A percentile compares a stretch with the other conserved stretches of the same genome.
These are phyloP conservation scores for Puccinellia tenuiflora DNA, from an alignment of 176 grass and related monocot genomes.

Conservation along the genomic window DNA sequence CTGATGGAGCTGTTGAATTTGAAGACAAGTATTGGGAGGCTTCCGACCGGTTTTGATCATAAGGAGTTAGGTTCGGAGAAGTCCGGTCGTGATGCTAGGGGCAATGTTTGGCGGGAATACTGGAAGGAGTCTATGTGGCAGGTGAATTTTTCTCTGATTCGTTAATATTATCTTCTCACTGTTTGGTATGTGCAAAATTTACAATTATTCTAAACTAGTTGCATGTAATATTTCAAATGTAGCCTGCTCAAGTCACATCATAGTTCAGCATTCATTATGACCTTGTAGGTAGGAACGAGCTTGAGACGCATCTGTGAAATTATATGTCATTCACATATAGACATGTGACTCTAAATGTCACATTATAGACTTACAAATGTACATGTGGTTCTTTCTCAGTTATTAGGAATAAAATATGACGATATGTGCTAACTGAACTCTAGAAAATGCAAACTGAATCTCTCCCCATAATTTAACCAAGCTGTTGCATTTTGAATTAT, in stretches of 20 bases:
- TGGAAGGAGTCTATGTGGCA: slow-evolving; percentile 97
- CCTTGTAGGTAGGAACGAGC: neutral
- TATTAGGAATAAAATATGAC: neutral
- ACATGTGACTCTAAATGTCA: neutral
- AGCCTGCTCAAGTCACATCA: neutral
- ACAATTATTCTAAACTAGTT: neutral
- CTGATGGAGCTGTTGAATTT: slow-evolving; percentile 83
- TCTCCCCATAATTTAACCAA: neutral
- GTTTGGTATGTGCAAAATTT: neutral
- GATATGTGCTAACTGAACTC: neutral
- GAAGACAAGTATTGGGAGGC: slow-evolving; percentile 99
- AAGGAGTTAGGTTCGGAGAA: slow-evolving; percentile 97
- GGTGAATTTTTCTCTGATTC: slow-evolving; percentile 34
- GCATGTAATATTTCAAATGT: neutral
- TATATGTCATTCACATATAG: neutral
- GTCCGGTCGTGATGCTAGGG: slow-evolving; percentile 80
- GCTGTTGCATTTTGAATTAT: slow-evolving; percentile 16
- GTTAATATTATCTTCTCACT: neutral
- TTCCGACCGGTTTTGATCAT: slow-evolving; percentile 76
- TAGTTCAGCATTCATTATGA: neutral
- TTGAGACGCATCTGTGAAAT: neutral
- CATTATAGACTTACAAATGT: neutral
- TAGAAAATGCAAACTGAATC: neutral
- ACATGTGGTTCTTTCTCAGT: neutral
- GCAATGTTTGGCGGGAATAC: slow-evolving; percentile 91